Base-by-base conservation (phyloP, 257 asterid genomes). In the Solanum tarijense region DNA sequence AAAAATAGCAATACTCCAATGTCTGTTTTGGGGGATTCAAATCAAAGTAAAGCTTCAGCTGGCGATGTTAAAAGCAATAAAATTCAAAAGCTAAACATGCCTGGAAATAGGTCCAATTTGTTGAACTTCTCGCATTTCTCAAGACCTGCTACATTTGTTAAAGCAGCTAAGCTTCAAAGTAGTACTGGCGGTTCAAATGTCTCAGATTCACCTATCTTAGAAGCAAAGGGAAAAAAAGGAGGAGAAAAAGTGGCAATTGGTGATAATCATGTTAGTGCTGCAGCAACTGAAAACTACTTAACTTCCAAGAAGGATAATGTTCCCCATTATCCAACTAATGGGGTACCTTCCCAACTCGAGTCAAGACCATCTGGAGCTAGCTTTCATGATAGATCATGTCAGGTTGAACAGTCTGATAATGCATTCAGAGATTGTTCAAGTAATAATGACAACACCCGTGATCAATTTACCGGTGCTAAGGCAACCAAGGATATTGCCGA, bases 71-170 rank as follows among this genome's bases (percentile, higher is more conserved):
- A 46, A 32, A 85, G 83, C 87, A 29, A 83, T 89, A 88, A 76
- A 85, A 81, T 81, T 86, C 93, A 83, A 89, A 92, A 90, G 86
- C 91, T 82, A 82, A 87, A 66, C 72, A 35, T 75, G 84, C 86
- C 94, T 41, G 86, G 86, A 32, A 90, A 75, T 88, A 87, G 69
- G 89, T 90, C 95, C 29, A 88, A 34, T 89, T 72, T 91, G 89
- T 86, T 94, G 74, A 97, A 96, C 91, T 97, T 97, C 89, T 91
- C 97, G 36, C 93, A 93, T 91, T 95, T 97, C 86, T 92, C 98
- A 2, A 95, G 95, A 90, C 92, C 98, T 14, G 92, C 91, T 82
- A 89, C 90, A 79, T 87, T 90, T 88, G 90, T 83, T 72, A 95
- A 92, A 41, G 84, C 41, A 89, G 89, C 92, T 31, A 91, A 90